phyloP scores from a whole-genome alignment of 78 protist genomes.

The Emiliania huxleyi region DNA sequence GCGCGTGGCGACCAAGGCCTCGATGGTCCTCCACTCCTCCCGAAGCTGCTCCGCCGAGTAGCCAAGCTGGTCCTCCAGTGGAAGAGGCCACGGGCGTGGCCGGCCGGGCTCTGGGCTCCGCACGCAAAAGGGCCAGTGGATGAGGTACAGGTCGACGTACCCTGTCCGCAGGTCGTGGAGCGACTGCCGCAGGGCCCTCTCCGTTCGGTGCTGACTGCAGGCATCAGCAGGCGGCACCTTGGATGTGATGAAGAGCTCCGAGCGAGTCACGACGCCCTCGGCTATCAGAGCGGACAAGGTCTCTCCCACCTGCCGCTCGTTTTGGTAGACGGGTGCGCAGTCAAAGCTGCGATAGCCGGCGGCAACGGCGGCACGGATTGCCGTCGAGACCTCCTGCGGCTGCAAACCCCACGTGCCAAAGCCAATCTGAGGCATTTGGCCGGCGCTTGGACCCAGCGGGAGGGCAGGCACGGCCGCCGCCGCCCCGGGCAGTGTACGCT shows the following conservation, averaged over 20 bases:
- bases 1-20: background rate
- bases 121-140: constrained; percentile 2
- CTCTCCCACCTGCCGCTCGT: background rate
- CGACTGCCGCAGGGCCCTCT: background rate
- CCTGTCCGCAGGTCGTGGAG: background rate
- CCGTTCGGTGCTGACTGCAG: background rate
- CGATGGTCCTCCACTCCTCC: background rate
- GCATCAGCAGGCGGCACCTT: background rate
- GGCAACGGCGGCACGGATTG: background rate
- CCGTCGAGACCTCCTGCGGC: background rate
- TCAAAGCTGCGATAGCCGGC: constrained; percentile 13
- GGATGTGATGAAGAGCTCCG: background rate
- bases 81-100: background rate
- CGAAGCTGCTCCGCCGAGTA: background rate
- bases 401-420: background rate
- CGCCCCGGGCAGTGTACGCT: no score
- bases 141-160: background rate
- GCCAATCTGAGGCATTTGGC: background rate
- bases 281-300: background rate
- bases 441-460: no score
- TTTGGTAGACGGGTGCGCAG: background rate
- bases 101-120: background rate
- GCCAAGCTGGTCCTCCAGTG: background rate
- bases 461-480: no score
- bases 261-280: background rate